These are phyloP conservation scores for Plasmopara muralis DNA, from an alignment of 352 stramenopile genomes.

Conservation along the genomic window DNA sequence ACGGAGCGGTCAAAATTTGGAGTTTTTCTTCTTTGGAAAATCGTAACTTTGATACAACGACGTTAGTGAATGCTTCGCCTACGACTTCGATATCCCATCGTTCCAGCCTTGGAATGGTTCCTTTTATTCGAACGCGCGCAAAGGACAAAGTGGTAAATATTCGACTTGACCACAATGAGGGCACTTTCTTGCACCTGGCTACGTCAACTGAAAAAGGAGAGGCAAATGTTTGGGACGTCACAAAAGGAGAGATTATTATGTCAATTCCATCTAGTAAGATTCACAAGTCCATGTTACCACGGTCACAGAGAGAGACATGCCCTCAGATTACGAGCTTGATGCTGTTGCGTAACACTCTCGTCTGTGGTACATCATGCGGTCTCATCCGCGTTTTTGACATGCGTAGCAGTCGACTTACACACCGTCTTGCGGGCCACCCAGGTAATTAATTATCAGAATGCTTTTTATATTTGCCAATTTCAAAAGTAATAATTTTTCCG, in stretches of 20 bases:
- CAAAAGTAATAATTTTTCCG: too few relatives aligned
- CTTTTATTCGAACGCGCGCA: constrained; percentile 74
- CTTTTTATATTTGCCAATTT: too few relatives aligned
- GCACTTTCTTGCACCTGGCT: constrained; percentile 70
- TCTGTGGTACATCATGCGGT: constrained; percentile 80
- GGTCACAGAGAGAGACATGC: constrained; percentile 48
- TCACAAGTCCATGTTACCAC: constrained; percentile 71
- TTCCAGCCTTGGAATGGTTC: constrained; percentile 71
- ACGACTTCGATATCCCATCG: constrained; percentile 74
- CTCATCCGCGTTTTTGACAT: constrained; percentile 86
- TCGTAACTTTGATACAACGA: constrained; percentile 36
- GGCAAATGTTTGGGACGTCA: constrained; percentile 82
- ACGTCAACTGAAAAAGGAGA: constrained; percentile 84
- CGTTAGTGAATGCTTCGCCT: constrained; percentile 45
- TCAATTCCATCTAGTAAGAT: constrained; percentile 77
- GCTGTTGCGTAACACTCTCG: constrained; percentile 80
- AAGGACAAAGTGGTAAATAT: constrained; percentile 77
- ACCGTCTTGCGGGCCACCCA: constrained; percentile 76
- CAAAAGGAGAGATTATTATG: constrained; percentile 77
- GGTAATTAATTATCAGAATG: constrained; percentile 25
- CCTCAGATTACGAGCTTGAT: constrained; percentile 86
- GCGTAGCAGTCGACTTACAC: constrained; percentile 67
- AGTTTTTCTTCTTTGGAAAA: constrained; percentile 62
- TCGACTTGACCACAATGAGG: constrained; percentile 74
- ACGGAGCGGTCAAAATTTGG: constrained; percentile 80